Percentiles rank a stretch among this genome's conserved stretches.
Conservation (phyloP, 805 yeast species). For the Myxozyma sirexii region DNA sequence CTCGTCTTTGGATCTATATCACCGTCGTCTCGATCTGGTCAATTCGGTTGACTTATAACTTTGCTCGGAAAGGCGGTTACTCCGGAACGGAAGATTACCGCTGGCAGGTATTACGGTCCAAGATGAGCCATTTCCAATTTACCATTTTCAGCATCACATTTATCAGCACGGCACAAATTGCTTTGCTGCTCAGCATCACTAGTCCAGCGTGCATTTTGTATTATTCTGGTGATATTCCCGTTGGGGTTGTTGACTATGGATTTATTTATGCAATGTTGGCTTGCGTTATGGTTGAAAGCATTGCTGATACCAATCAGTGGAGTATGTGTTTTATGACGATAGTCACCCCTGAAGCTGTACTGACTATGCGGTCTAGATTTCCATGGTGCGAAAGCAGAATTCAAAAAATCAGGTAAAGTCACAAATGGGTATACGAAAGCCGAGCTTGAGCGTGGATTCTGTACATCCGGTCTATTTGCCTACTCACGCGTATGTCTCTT, state of each 20-base stretch:
- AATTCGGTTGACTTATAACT: constrained; percentile 27
- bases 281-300: constrained; percentile 18
- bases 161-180: constrained; percentile 20
- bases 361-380: constrained; percentile 10
- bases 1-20: constrained; percentile 10
- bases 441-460: constrained; percentile 29
- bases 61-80: constrained; percentile 33
- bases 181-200: constrained; percentile 24
- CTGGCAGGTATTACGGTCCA: constrained; percentile 22
- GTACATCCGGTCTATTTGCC: constrained; percentile 29
- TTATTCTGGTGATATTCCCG: background rate
- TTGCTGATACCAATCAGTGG: constrained; percentile 29
- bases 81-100: constrained; percentile 31
- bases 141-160: constrained; percentile 19
- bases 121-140: constrained; percentile 13
- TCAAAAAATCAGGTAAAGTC: constrained; percentile 8
- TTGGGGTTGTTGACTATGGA: constrained; percentile 4
- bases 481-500: constrained; percentile 21
- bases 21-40: constrained; percentile 20
- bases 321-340: constrained; percentile 11
- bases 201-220: constrained; percentile 21
- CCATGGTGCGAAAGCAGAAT: constrained; percentile 23
- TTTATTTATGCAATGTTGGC: constrained; percentile 11
- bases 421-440: constrained; percentile 17
- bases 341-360: background rate